Base-by-base conservation (phyloP, 495 filamentous ascomycete genomes). In the Penicillium malachiteum region DNA sequence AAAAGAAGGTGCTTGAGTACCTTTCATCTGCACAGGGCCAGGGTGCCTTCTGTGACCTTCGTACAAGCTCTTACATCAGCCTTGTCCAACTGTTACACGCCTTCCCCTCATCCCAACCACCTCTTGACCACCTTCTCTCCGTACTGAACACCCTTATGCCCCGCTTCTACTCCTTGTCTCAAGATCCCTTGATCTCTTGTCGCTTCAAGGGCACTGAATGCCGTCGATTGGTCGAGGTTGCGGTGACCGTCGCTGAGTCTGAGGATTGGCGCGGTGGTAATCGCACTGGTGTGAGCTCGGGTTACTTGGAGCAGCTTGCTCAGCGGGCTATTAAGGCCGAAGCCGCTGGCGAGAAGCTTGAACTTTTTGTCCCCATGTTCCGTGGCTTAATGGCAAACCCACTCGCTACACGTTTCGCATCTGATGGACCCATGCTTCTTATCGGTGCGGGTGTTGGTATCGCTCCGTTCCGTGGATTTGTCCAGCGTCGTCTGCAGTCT, bases 371-470 rank as follows among this genome's bases (percentile, higher is more conserved):
- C 18, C 95, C 95, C 51, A 96, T 98, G 88, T 98, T 98, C 81
- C 90, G 95, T 62, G 94, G 94, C 3, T 78, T 98, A n/a, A 98
- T 98, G 94, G 85, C 91, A 44, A 98, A 98, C 70, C 94, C 94
- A 1, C 80, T 98, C 6, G 92, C 92, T 14, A 87, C 84, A 64
- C 84, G 95, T 65, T 98, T 97, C 64, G 83, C 86, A 6, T 84
- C 87, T 7, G 92, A 97, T 68, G 94, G 94, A 0, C 94, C 94
- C 9, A 98, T 98, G 94, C 83, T 98, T 31, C 80, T 98, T 21
- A 95, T 98, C 70, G 94, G 94, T 39, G 95, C 94, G 6, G 94
- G 94, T 38, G 94, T 98, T 17, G 94, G 94, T 54, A 90, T 98
- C 70, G 94, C 94, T 16, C 94, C 94, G 1, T 98, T 98, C 81